Evolutionary conservation across 148 eudicot species (phyloP), one percentile per base, ranked within the genome.

Genomic region (Fagopyrum tataricum): DNA sequence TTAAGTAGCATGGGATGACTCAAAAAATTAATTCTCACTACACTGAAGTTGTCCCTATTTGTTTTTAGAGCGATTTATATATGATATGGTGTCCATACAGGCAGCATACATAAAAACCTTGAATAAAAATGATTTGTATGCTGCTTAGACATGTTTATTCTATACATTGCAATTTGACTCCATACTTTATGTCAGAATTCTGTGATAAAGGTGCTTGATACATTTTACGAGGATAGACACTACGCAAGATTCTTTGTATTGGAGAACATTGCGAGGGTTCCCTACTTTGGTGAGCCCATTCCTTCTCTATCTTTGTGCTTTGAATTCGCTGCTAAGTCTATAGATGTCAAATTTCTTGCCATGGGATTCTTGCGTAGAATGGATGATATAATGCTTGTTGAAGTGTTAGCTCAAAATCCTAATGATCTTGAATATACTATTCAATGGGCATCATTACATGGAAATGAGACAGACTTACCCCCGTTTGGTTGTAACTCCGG

Each of bases 221-320:
- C 90, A 49, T 77, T 92, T 82, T 96, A 96, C 82, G 90, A 56
- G 76, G 97, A 86, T 76, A 82, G 99, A 59, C 23, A 96, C 79
- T 96, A 96, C 77, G 82, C 94, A 77, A 87, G 99, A 81, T 95
- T 96, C 81, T 96, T 76, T 84, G 99, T 96, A 73, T 81, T 96
- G 70, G 99, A 96, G 87, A 96, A 96, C 46, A 87, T 96, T 78
- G 99, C 99, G 48, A 86, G 99, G 84, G 97, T 96, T 79, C 99
- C 99, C 53, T 96, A 96, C 77, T 95, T 96, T 82, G 96, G 97
- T 92, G 82, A 95, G 87, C 78, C 70, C 43, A 31, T 43, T 37
- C 17, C 17, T 15, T 15, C 43, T 64, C 69, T 64, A 64, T 64
- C 73, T 81, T n/a, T n/a, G 12, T 26, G 2, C 55, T 56, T 40